Conservation (phyloP, 1,139 yeast species). For the Suhomyces chickasaworum region DNA sequence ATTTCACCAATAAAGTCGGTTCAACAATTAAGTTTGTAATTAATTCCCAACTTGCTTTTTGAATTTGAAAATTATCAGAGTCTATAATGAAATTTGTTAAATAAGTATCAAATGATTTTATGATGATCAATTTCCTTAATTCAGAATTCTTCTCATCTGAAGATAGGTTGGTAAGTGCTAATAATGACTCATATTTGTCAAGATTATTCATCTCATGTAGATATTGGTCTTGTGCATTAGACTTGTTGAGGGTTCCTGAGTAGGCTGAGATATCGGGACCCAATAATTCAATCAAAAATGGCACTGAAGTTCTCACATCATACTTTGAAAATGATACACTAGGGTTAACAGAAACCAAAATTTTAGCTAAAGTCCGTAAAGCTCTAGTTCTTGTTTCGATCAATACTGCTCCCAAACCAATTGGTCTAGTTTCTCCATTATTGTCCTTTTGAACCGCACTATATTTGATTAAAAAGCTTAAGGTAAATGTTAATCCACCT, state of each 20-base stretch:
- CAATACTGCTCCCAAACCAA: conserved; percentile 11
- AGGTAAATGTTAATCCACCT: conserved; percentile 43
- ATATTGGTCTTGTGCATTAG: conserved; percentile 17
- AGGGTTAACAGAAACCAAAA: conserved; percentile 48
- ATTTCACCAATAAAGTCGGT: conserved; percentile 50
- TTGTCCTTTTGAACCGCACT: conserved; percentile 27
- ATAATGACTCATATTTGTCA: conserved; percentile 47
- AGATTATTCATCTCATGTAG: conserved; percentile 32
- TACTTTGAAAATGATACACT: conserved; percentile 41
- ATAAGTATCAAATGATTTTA: conserved; percentile 37
- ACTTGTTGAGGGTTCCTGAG: conserved; percentile 15
- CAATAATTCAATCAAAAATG: conserved; percentile 51
- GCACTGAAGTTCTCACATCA: conserved; percentile 43
- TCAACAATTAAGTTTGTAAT: conserved; percentile 47
- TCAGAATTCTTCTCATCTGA: conserved; percentile 26
- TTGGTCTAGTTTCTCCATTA: conserved; percentile 26
- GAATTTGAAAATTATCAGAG: conserved; percentile 39
- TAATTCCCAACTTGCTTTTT: conserved; percentile 50
- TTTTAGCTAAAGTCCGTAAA: conserved; percentile 42
- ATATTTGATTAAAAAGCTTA: conserved; percentile 39
- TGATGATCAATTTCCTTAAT: conserved; percentile 35
- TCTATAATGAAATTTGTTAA: conserved; percentile 42
- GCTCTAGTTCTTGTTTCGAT: conserved; percentile 32
- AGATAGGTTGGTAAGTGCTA: conserved; percentile 54
- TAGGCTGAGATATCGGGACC: conserved; percentile 35